Percentiles rank a stretch among this genome's conserved stretches.
phyloP scores from a whole-genome alignment of 2,329 filamentous ascomycete genomes.

The Emydomyces testavorans region DNA sequence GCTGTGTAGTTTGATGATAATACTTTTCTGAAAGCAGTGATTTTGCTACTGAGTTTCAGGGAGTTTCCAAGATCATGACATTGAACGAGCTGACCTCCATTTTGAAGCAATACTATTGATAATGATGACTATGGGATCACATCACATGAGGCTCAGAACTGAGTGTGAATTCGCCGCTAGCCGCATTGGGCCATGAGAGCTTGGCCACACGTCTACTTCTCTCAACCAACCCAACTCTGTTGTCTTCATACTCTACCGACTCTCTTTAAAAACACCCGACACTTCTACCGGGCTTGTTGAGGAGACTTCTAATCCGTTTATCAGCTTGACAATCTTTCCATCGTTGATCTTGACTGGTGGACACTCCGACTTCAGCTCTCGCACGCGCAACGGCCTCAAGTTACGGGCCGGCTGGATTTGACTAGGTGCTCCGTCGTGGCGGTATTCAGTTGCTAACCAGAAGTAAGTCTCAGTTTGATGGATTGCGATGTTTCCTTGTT shows the following conservation, averaged over 20 bases:
- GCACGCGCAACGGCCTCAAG: constrained; percentile 1
- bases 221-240: constrained; percentile 12
- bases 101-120: too few species aligned
- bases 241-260: constrained; percentile 4
- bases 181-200: constrained; percentile 34
- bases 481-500: not conserved
- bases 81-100: not conserved
- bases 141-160: not conserved
- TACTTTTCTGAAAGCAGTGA: not conserved
- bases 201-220: constrained; percentile 29
- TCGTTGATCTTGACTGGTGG: constrained; percentile 7
- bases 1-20: not conserved
- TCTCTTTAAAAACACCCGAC: constrained; percentile 3
- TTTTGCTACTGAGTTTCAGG: not conserved
- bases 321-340: not conserved
- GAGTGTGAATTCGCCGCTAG: constrained; percentile 25
- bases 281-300: constrained; percentile 8
- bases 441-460: constrained; percentile 34
- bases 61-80: not conserved
- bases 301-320: not conserved
- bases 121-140: too few species aligned
- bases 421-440: constrained; percentile 31
- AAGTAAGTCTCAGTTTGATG: constrained; percentile 9
- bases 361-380: not conserved
- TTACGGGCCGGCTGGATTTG: constrained; percentile 13